phyloP scores from a whole-genome alignment of 352 stramenopile species.

The Globisporangium spiculum region DNA sequence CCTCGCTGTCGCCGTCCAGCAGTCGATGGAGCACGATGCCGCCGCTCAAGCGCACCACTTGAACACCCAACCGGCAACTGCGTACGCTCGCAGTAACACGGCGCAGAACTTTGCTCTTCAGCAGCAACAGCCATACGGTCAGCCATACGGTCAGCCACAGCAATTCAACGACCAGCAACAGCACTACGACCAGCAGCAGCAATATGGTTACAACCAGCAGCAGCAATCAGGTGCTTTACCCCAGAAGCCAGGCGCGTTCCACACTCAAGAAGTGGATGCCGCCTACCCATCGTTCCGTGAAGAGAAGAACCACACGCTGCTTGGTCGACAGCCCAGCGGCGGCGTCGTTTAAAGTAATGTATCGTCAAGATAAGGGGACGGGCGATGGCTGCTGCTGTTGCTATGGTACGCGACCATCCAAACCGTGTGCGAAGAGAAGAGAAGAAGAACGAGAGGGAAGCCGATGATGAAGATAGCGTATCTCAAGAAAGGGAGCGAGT shows the following conservation, averaged over 20 bases:
- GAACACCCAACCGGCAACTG: slow-evolving; percentile 12
- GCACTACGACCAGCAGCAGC: slow-evolving; percentile 11
- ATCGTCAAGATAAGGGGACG: background rate
- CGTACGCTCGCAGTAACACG: slow-evolving; percentile 45
- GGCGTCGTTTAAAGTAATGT: slow-evolving; percentile 52
- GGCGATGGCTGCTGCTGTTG: background rate
- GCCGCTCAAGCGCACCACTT: slow-evolving; percentile 23
- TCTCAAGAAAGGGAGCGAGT: slow-evolving; percentile 7
- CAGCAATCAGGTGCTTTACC: slow-evolving; percentile 11
- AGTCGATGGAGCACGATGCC: slow-evolving; percentile 58
- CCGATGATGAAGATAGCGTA: slow-evolving; percentile 2
- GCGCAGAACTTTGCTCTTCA: slow-evolving; percentile 29
- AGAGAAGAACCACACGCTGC: slow-evolving; percentile 66
- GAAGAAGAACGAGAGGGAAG: background rate
- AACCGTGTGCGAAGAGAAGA: background rate
- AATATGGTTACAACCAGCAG: slow-evolving; percentile 23
- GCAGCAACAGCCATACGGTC: slow-evolving; percentile 14
- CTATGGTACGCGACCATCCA: background rate
- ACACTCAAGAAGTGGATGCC: slow-evolving; percentile 31
- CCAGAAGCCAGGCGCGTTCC: slow-evolving; percentile 13
- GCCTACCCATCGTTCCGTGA: slow-evolving; percentile 65
- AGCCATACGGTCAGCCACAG: slow-evolving; percentile 11
- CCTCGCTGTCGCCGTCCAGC: slow-evolving; percentile 69
- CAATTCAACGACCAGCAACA: slow-evolving; percentile 10
- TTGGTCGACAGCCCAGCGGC: slow-evolving; percentile 59